A percentile compares a stretch with the other conserved stretches of the same genome.
phyloP scores from a whole-genome alignment of 192 early-diverging fungal genomes.

The Diversispora epigaea region DNA sequence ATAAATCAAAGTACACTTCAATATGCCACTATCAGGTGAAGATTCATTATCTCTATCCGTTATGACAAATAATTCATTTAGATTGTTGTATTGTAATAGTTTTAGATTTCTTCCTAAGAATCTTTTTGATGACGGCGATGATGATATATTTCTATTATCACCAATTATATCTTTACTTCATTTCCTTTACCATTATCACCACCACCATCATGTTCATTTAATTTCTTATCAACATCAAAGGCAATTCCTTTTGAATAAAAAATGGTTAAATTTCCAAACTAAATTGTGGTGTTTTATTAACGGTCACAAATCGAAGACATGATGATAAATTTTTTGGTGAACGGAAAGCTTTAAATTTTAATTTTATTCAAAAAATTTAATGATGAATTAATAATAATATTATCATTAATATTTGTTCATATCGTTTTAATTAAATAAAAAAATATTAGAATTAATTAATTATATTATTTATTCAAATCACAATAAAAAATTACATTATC shows the following conservation, averaged over 20 bases:
- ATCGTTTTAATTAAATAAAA: no score
- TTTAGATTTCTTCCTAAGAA: no score
- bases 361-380: no score
- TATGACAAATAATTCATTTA: constrained; percentile 31
- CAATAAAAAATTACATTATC: no score
- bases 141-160: no score
- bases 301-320: constrained; percentile 52
- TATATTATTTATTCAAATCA: no score
- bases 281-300: constrained; percentile 50
- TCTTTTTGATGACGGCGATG: no score
- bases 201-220: background rate
- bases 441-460: no score
- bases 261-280: constrained; percentile 51
- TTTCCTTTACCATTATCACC: background rate
- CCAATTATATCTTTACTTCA: background rate
- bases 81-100: no score
- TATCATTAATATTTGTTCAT: background rate
- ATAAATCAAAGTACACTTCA: constrained; percentile 49
- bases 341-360: constrained; percentile 32
- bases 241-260: background rate
- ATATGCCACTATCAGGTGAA: background rate
- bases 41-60: constrained; percentile 25
- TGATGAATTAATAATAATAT: background rate
- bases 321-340: constrained; percentile 46
- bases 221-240: constrained; percentile 16